Conservation (phyloP, 1,284 basidiomycete species). For the Melampsora americana region DNA sequence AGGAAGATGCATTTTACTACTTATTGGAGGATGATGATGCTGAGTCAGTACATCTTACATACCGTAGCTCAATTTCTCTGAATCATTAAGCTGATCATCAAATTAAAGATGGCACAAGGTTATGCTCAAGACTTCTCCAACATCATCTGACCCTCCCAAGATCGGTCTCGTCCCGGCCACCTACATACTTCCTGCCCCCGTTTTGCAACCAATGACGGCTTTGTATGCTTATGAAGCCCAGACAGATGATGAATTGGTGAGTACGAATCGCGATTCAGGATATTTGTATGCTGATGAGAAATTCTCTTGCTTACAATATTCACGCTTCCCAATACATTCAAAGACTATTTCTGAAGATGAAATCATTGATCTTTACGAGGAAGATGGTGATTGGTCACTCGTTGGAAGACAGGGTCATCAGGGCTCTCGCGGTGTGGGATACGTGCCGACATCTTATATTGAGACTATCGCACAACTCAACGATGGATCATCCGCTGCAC, state of each 20-base stretch:
- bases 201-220: constrained; percentile 62
- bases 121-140: constrained; percentile 48
- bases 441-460: constrained; percentile 86
- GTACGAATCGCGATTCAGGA: background rate
- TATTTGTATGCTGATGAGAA: constrained; percentile 49
- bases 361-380: constrained; percentile 68
- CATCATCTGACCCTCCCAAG: constrained; percentile 29
- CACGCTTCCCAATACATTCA: constrained; percentile 58
- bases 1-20: constrained; percentile 50
- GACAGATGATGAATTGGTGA: constrained; percentile 43
- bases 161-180: constrained; percentile 52
- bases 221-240: constrained; percentile 81
- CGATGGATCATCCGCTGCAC: constrained; percentile 61
- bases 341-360: constrained; percentile 70
- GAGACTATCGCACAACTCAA: constrained; percentile 66
- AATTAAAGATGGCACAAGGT: constrained; percentile 50
- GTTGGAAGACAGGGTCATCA: constrained; percentile 61
- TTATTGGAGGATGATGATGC: constrained; percentile 52
- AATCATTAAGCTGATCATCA: background rate
- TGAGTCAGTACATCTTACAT: constrained; percentile 48
- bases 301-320: constrained; percentile 61
- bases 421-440: constrained; percentile 70
- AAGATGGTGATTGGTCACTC: constrained; percentile 85
- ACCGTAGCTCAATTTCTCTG: background rate
- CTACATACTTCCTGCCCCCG: constrained; percentile 49